Conservation (phyloP, 257 asterid species). For the Marsdenia floribunda region DNA sequence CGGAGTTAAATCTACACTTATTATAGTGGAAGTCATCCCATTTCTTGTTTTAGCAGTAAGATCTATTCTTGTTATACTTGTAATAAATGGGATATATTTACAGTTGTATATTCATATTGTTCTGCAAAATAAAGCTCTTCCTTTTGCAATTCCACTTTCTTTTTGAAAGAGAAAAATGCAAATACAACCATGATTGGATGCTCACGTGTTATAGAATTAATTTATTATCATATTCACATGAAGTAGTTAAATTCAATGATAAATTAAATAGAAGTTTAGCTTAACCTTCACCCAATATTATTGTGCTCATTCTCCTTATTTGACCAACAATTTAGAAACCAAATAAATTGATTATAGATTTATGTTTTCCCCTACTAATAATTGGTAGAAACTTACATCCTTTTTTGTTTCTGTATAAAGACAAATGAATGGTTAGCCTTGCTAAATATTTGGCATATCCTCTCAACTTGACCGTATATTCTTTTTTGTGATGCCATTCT, state of each 20-base stretch:
- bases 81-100: neutral
- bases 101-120: neutral
- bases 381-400: neutral
- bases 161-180: neutral
- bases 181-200: neutral
- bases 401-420: neutral
- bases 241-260: neutral
- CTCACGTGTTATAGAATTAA: neutral
- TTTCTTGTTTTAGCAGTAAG: conserved; percentile 99
- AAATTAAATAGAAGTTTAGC: neutral
- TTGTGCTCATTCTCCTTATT: neutral
- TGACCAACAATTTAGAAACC: neutral
- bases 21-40: conserved; percentile 99
- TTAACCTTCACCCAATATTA: neutral
- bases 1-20: conserved; percentile 93
- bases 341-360: neutral
- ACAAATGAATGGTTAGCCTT: neutral
- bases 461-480: neutral
- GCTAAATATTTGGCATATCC: neutral
- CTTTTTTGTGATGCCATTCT: neutral
- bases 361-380: neutral
- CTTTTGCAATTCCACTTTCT: neutral
- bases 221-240: neutral
- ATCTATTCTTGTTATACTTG: conserved; percentile 21
- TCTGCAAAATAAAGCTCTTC: neutral